Percentiles rank a stretch among this genome's conserved stretches.
These are phyloP conservation scores for Cruciata laevipes DNA, from an alignment of 257 asterid species.

Conservation along the genomic window DNA sequence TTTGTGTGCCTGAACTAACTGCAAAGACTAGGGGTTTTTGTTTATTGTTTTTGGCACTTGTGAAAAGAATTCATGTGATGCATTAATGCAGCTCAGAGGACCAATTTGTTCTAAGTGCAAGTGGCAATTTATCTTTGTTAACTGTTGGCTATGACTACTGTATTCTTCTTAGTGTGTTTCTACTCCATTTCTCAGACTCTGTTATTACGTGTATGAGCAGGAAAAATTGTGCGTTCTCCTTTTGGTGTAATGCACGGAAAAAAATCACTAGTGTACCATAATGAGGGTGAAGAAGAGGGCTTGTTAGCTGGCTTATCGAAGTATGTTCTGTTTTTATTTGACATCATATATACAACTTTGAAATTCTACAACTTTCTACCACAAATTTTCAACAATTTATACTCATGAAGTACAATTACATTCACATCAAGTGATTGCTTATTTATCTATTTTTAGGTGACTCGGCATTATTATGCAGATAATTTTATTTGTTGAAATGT, in stretches of 20 bases:
- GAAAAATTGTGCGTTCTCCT: slow-evolving; percentile 84
- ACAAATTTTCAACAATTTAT: neutral
- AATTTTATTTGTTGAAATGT: neutral
- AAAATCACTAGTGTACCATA: slow-evolving; percentile 79
- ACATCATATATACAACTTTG: neutral
- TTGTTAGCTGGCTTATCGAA: slow-evolving; percentile 78
- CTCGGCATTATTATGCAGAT: neutral
- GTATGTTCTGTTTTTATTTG: slow-evolving; percentile 34
- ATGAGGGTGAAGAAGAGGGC: slow-evolving; percentile 88
- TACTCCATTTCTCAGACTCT: neutral
- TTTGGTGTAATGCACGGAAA: slow-evolving; percentile 91
- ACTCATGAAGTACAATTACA: neutral
- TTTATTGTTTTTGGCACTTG: neutral
- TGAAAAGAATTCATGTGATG: neutral
- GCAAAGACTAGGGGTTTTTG: neutral
- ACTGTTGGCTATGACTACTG: neutral
- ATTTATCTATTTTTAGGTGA: neutral
- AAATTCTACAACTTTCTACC: neutral
- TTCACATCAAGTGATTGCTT: neutral
- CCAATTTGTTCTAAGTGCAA: neutral
- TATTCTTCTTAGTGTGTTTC: neutral
- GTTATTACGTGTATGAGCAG: slow-evolving; percentile 28
- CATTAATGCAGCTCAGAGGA: neutral
- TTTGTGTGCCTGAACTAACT: neutral
- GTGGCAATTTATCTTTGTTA: neutral